Conservation (phyloP, 2,329 filamentous ascomycete genomes). For the Penicillium italicum region DNA sequence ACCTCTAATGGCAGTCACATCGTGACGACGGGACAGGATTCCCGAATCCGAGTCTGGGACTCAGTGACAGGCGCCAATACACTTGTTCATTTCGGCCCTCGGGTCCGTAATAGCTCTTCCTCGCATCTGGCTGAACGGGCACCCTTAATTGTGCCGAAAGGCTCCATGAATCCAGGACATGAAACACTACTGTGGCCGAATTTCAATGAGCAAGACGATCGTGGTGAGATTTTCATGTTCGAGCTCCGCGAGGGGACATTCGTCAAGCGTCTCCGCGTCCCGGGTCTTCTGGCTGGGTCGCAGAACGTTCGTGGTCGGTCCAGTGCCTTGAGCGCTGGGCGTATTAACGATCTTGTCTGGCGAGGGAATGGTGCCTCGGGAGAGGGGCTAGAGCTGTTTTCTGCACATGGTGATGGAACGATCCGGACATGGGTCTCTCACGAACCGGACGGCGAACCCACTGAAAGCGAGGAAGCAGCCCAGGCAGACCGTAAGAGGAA, state of each 20-base stretch:
- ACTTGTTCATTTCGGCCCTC: conserved; percentile 79
- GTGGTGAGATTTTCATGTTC: conserved; percentile 69
- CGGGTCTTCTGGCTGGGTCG: conserved; percentile 48
- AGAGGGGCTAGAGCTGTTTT: conserved; percentile 68
- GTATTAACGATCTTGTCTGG: conserved; percentile 76
- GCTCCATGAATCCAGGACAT: conserved; percentile 53
- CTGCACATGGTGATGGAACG: conserved; percentile 76
- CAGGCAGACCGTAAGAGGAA: conserved; percentile 60
- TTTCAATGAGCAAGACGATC: conserved; percentile 61
- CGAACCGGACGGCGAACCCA: conserved; percentile 47
- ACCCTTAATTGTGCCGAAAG: conserved; percentile 62
- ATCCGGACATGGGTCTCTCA: conserved; percentile 74
- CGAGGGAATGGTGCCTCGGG: conserved; percentile 57
- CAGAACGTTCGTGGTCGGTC: conserved; percentile 40
- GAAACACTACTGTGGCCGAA: conserved; percentile 80
- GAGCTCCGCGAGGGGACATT: conserved; percentile 74
- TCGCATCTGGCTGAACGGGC: conserved; percentile 58
- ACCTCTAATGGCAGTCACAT: conserved; percentile 74
- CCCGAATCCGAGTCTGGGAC: conserved; percentile 83
- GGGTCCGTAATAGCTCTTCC: conserved; percentile 65
- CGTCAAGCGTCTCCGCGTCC: conserved; percentile 66
- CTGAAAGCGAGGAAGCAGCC: conserved; percentile 50
- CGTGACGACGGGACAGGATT: conserved; percentile 77
- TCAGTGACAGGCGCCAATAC: conserved; percentile 77
- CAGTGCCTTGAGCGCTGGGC: conserved; percentile 52